phyloP scores from a whole-genome alignment of 2,329 filamentous ascomycete genomes.

The Neoascochyta sp. region DNA sequence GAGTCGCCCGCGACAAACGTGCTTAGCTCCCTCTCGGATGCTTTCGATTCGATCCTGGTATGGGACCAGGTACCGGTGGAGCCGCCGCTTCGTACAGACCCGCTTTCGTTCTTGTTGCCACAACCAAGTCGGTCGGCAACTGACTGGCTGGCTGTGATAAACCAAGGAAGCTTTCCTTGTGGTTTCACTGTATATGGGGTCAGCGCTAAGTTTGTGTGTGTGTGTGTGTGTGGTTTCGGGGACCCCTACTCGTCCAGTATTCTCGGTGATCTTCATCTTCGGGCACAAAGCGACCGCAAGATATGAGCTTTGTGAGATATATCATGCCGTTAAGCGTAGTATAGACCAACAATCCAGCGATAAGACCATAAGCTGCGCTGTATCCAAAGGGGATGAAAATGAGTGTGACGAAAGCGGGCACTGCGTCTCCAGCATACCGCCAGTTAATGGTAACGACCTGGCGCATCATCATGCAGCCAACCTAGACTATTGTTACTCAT shows the following conservation, averaged over 20 bases:
- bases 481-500: constrained; percentile 21
- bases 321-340: constrained; percentile 68
- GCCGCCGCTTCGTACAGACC: constrained; percentile 24
- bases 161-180: constrained; percentile 33
- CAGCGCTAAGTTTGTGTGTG: constrained; percentile 9
- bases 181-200: constrained; percentile 26
- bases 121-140: constrained; percentile 21
- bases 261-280: constrained; percentile 73
- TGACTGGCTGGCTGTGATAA: constrained; percentile 25
- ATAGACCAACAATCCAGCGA: constrained; percentile 74
- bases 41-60: constrained; percentile 24
- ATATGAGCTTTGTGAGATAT: constrained; percentile 63
- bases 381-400: constrained; percentile 86
- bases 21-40: constrained; percentile 28
- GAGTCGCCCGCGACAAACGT: constrained; percentile 26
- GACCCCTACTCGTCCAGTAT: constrained; percentile 67
- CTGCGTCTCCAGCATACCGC: constrained; percentile 76
- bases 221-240: constrained; percentile 1
- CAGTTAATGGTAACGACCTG: constrained; percentile 79
- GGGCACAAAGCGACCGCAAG: constrained; percentile 67
- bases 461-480: constrained; percentile 73
- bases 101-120: constrained; percentile 13
- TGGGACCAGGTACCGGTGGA: constrained; percentile 22
- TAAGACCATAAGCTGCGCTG: constrained; percentile 81
- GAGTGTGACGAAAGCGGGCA: constrained; percentile 81